These are phyloP conservation scores for Citeromyces matritensis DNA, from an alignment of 805 yeast species.

Conservation along the genomic window DNA sequence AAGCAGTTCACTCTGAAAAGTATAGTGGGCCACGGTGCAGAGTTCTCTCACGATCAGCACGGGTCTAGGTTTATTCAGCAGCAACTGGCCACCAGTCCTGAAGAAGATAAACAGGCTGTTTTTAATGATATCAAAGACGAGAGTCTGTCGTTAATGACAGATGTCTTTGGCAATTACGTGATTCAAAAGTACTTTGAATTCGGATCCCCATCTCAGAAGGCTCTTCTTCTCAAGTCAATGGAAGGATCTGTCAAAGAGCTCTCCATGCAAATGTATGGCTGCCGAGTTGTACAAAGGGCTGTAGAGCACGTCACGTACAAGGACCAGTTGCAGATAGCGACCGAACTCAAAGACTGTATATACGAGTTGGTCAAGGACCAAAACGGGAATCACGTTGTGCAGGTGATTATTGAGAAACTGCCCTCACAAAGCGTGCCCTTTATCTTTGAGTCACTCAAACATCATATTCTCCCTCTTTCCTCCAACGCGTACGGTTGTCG, in stretches of 20 bases:
- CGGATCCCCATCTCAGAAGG: slow-evolving; percentile 59
- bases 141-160: slow-evolving; percentile 74
- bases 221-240: slow-evolving; percentile 56
- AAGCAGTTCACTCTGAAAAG: slow-evolving; percentile 56
- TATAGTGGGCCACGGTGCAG: slow-evolving; percentile 76
- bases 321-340: slow-evolving; percentile 53
- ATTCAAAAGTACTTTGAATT: slow-evolving; percentile 86
- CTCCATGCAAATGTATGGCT: slow-evolving; percentile 93
- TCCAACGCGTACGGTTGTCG: slow-evolving; percentile 97
- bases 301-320: slow-evolving; percentile 52
- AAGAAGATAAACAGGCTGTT: slow-evolving; percentile 63
- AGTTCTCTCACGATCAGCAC: slow-evolving; percentile 90
- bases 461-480: slow-evolving; percentile 69
- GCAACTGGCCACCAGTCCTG: slow-evolving; percentile 46
- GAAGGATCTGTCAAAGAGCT: slow-evolving; percentile 58
- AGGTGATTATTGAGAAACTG: slow-evolving; percentile 79
- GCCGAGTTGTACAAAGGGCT: slow-evolving; percentile 93
- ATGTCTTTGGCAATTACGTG: slow-evolving; percentile 95
- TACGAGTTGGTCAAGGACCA: slow-evolving; percentile 77
- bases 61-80: slow-evolving; percentile 97
- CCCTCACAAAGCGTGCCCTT: slow-evolving; percentile 60
- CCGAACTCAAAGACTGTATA: slow-evolving; percentile 48
- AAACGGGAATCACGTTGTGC: slow-evolving; percentile 96
- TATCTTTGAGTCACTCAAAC: slow-evolving; percentile 54
- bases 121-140: slow-evolving; percentile 73